Percentiles rank a stretch among this genome's conserved stretches.
Evolutionary conservation across 2,329 filamentous ascomycete species (phyloP).

Genomic region (Pseudogymnoascus sp.): DNA sequence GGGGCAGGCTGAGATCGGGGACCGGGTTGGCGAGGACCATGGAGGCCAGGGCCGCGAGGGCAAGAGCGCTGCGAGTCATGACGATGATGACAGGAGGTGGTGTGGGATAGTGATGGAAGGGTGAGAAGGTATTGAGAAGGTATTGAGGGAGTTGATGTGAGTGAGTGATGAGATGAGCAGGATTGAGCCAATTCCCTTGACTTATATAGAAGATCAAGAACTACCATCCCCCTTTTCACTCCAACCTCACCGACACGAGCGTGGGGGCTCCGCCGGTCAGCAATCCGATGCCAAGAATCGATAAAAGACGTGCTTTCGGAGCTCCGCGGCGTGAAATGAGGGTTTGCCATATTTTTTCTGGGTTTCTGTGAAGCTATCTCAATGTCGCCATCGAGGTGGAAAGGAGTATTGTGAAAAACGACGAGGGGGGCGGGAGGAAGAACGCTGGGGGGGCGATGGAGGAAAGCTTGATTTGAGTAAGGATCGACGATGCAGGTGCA

Average conservation of each 20-base stretch:
- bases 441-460: background rate
- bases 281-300: background rate
- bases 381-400: background rate
- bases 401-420: background rate
- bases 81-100: background rate
- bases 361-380: background rate
- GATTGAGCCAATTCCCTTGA: background rate
- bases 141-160: constrained; percentile 4
- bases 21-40: constrained; percentile 13
- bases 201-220: constrained; percentile 6
- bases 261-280: background rate
- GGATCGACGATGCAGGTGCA: constrained; percentile 1
- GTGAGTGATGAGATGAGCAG: constrained; percentile 3
- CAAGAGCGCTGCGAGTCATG: background rate
- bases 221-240: background rate
- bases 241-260: background rate
- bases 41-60: constrained; percentile 9
- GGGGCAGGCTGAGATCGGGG: constrained; percentile 37
- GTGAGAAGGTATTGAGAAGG: constrained; percentile 4
- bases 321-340: background rate
- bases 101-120: background rate
- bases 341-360: background rate
- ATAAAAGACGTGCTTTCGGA: constrained; percentile 3
- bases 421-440: background rate
- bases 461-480: constrained; percentile 2